Conservation (phyloP, 352 stramenopile species). For the Phytophthora hybrid region DNA sequence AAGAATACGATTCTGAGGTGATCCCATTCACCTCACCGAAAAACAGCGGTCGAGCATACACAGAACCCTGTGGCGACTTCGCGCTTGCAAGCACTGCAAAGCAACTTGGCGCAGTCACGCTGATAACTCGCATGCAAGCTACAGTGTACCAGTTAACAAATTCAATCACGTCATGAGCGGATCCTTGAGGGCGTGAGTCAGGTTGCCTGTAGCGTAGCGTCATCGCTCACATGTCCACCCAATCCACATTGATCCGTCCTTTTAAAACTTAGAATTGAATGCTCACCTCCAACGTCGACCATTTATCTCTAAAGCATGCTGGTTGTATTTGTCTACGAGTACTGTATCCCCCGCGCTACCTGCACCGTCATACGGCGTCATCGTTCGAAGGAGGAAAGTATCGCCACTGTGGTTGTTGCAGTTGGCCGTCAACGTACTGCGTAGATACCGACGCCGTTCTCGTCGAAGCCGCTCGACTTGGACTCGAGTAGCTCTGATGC, state of each 20-base stretch:
- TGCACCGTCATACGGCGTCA: slow-evolving; percentile 8
- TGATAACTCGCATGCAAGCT: too few species aligned
- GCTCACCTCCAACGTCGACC: too few species aligned
- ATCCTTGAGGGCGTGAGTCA: slow-evolving; percentile 9
- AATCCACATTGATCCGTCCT: not conserved
- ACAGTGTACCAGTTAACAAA: not conserved
- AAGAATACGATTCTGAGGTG: too few species aligned
- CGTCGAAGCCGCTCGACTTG: slow-evolving; percentile 43
- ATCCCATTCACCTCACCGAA: too few species aligned
- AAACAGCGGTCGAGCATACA: too few species aligned
- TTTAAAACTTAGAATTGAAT: too few species aligned
- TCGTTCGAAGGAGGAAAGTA: slow-evolving; percentile 41
- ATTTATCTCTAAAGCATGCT: not conserved
- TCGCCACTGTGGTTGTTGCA: slow-evolving; percentile 27
- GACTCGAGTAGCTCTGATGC: slow-evolving; percentile 48
- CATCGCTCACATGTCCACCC: not conserved
- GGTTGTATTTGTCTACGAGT: not conserved
- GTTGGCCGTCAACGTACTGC: slow-evolving; percentile 7
- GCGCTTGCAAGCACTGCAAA: too few species aligned
- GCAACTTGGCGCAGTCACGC: too few species aligned
- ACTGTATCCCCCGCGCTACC: not conserved
- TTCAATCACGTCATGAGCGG: slow-evolving; percentile 4
- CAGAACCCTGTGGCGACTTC: too few species aligned
- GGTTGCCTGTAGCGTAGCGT: not conserved
- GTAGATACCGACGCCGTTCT: not conserved